A percentile compares a stretch with the other conserved stretches of the same genome.
Conservation (phyloP, 805 yeast genomes). For the Hanseniaspora hatyaiensis region DNA sequence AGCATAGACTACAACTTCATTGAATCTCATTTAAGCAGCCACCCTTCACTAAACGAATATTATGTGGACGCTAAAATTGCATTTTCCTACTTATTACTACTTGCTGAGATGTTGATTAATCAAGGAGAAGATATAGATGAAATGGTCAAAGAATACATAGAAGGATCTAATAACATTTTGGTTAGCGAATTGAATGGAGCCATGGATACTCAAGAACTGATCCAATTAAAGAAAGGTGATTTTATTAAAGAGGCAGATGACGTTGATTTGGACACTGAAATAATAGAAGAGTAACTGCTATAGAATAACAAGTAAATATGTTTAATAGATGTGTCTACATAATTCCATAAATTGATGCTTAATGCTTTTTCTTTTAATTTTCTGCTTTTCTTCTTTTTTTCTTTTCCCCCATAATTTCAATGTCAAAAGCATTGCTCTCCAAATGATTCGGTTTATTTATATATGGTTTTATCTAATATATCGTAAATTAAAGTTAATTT, state of each 20-base stretch:
- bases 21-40: conserved; percentile 14
- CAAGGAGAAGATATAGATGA: conserved; percentile 22
- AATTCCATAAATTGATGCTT: too few species aligned
- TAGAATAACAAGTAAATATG: too few species aligned
- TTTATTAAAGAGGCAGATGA: conserved; percentile 32
- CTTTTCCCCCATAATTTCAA: too few species aligned
- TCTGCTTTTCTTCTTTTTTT: too few species aligned
- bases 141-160: conserved; percentile 20
- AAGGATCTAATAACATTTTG: conserved; percentile 47
- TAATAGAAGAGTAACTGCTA: conserved; percentile 1
- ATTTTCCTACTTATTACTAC: conserved; percentile 32
- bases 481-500: too few species aligned
- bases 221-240: conserved; percentile 29
- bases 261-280: conserved; percentile 25
- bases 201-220: conserved; percentile 28
- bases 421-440: too few species aligned
- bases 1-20: conserved; percentile 33
- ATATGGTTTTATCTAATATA: too few species aligned
- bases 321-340: too few species aligned
- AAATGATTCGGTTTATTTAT: too few species aligned
- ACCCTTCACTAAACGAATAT: conserved; percentile 18
- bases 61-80: conserved; percentile 32
- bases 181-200: conserved; percentile 53
- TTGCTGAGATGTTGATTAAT: conserved; percentile 33
- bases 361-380: too few species aligned